Conservation (phyloP, 805 yeast genomes). For the Yamadazyma paraphyllophila region DNA sequence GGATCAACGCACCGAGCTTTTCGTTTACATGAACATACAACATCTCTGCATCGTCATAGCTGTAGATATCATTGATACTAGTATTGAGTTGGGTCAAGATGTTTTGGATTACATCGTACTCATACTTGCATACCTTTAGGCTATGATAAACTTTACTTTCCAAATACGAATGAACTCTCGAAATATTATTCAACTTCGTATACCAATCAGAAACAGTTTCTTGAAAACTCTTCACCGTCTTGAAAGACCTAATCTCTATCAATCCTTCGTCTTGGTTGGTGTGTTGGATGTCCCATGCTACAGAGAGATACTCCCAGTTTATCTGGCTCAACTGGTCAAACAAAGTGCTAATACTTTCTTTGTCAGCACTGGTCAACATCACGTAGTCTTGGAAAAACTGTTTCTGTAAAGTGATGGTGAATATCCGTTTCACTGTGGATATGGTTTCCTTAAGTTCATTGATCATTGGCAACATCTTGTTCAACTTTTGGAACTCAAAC, state of each 20-base stretch:
- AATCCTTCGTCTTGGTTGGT: constrained; percentile 24
- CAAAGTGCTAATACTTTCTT: constrained; percentile 26
- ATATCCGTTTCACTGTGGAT: constrained; percentile 33
- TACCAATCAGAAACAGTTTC: constrained; percentile 19
- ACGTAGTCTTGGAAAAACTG: constrained; percentile 40
- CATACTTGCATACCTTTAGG: constrained; percentile 19
- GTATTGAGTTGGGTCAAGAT: constrained; percentile 15
- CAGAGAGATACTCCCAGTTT: constrained; percentile 54
- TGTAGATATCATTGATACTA: constrained; percentile 3
- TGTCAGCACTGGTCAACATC: constrained; percentile 38
- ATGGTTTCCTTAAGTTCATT: constrained; percentile 52
- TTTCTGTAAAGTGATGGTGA: constrained; percentile 19
- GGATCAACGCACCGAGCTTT: constrained; percentile 21
- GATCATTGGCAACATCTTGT: constrained; percentile 57
- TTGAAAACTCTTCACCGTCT: constrained; percentile 23
- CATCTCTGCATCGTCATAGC: constrained; percentile 15
- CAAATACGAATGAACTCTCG: constrained; percentile 17
- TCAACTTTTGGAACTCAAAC: constrained; percentile 47
- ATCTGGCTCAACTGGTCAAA: constrained; percentile 36
- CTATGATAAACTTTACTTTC: constrained; percentile 11
- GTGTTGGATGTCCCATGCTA: constrained; percentile 47
- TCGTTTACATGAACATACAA: constrained; percentile 23
- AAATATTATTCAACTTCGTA: constrained; percentile 18
- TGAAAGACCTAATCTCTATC: constrained; percentile 26
- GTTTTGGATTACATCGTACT: constrained; percentile 9